Evolutionary conservation across 306 rosid genomes (phyloP).

Genomic region (Carpinus fangiana): DNA sequence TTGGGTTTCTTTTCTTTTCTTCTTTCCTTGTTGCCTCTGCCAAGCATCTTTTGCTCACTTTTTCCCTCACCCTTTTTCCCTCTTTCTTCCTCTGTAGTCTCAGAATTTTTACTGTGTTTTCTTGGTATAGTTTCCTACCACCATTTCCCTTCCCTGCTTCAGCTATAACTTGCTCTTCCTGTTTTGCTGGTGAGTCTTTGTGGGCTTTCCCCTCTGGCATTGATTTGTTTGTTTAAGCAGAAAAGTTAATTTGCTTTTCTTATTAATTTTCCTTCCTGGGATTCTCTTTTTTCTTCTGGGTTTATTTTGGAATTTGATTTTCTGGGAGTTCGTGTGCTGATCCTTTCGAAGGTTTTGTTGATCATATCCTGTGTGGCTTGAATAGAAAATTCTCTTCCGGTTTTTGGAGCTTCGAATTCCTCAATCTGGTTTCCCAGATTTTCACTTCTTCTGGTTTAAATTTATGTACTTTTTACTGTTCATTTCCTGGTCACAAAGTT

Average conservation of each 20-base stretch:
- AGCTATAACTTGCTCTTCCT: conserved; percentile 43
- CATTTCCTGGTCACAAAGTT: conserved; percentile 3
- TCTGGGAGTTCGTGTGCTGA: conserved; percentile 31
- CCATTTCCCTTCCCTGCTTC: conserved; percentile 30
- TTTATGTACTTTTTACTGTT: not conserved
- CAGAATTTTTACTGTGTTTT: conserved; percentile 27
- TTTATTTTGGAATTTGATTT: conserved; percentile 25
- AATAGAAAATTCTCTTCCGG: not conserved
- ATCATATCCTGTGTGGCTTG: conserved; percentile 22
- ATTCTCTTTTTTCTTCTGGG: conserved; percentile 15
- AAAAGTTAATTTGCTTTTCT: conserved; percentile 44
- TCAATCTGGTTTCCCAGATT: conserved; percentile 2
- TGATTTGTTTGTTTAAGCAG: conserved; percentile 27
- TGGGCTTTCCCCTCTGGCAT: conserved; percentile 29
- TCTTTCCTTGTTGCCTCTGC: conserved; percentile 69
- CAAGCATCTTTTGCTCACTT: conserved; percentile 78
- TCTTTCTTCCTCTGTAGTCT: conserved; percentile 29
- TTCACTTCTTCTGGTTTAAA: conserved; percentile 20
- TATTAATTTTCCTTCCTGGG: conserved; percentile 26
- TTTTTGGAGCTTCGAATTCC: conserved; percentile 17
- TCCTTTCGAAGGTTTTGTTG: conserved; percentile 27
- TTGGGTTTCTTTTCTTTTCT: conserved; percentile 43
- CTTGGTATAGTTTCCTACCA: conserved; percentile 26
- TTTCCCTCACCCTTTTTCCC: conserved; percentile 31
- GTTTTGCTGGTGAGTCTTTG: conserved; percentile 21